Base-by-base conservation (phyloP, 305 asterid species). In the Fraxinus xanthoxyloides region DNA sequence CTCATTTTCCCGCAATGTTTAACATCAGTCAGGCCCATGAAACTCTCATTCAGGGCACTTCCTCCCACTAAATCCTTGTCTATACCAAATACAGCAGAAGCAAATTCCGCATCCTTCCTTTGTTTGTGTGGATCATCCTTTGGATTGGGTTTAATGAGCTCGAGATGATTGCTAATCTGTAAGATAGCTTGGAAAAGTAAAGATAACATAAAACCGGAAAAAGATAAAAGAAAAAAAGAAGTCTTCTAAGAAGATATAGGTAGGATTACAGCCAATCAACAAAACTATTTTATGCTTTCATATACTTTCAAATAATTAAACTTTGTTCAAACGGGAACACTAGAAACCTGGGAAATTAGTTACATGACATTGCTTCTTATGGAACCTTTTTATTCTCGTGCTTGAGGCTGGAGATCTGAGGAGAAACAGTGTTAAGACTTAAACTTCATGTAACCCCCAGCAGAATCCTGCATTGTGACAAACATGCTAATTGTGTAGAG, bases 1-100 rank as follows among this genome's bases (percentile, higher is more conserved):
- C 98, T 90, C 99, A 96, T 96, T 88, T 96, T 96, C 36, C 99
- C 98, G 32, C 99, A 96, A 82, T 96, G 92, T 85, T 89, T 88
- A 38, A 92, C 97, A 85, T 96, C 94, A 79, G 97, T 94, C 43
- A 96, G 88, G 77, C 98, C 97, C 97, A 96, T 90, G 89, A 96
- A 96, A 86, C 93, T 92, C 87, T 93, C 95, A 85, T 78, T 89
- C 82, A 89, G 95, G 77, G 85, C 74, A 80, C 85, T 87, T 56
- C 98, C 99, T 82, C 98, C 99, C 12, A 92, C 93, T 85, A 90
- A 84, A 91, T 92, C 94, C 79, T 83, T 75, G 76, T 94, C 99
- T 24, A 79, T 74, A 77, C 97, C 94, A 84, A 92, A 91, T 48
- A 96, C 94, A 63, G 95, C 90, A 75, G 92, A 76, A 76, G 95